phyloP scores from a whole-genome alignment of 495 filamentous ascomycete species.

The Neurospora tetraspora region DNA sequence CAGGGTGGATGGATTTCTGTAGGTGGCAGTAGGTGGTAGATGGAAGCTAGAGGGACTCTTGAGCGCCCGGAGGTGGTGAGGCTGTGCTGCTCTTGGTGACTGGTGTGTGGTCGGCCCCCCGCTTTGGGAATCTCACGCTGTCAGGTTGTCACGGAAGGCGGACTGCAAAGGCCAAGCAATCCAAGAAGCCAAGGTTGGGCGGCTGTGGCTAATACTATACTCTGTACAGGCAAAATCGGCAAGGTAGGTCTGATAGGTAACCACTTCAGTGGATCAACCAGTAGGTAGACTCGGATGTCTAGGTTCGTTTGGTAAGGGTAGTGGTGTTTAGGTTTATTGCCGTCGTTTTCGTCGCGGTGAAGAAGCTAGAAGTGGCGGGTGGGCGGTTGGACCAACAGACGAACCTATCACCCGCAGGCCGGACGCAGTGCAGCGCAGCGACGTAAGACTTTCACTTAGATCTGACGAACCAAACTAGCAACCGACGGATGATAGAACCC shows the following conservation, averaged over 20 bases:
- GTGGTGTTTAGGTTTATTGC: not conserved
- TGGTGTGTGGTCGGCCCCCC: constrained; percentile 5
- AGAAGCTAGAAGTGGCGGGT: not conserved
- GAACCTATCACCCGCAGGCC: not conserved
- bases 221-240: not conserved
- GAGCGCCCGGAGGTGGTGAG: constrained; percentile 14
- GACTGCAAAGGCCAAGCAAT: too few species aligned
- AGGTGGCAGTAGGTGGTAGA: constrained; percentile 1
- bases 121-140: constrained; percentile 8
- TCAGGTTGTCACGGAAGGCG: too few species aligned
- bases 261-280: not conserved
- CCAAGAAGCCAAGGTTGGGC: not conserved
- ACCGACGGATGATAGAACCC: not conserved
- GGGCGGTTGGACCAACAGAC: not conserved
- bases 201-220: not conserved
- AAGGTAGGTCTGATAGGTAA: not conserved
- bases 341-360: not conserved
- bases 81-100: constrained; percentile 18
- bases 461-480: not conserved
- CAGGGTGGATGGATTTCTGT: not conserved
- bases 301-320: not conserved
- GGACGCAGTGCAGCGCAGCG: not conserved
- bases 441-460: not conserved
- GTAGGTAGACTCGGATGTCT: not conserved
- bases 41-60: constrained; percentile 3